phyloP scores from a whole-genome alignment of 805 yeast genomes.

The Debaryomyces tyrocola region DNA sequence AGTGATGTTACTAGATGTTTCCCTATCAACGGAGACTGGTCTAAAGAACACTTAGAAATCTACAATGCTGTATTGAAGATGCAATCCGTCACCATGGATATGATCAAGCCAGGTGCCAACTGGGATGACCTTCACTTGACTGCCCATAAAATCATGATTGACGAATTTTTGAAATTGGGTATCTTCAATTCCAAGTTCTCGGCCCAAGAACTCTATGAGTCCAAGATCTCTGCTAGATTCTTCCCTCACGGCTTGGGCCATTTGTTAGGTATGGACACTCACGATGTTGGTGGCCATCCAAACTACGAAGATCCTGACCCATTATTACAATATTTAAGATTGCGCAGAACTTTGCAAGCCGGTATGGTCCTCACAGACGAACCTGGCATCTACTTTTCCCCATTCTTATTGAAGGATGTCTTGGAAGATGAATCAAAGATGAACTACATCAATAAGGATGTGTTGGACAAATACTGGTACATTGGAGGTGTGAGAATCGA shows the following conservation, averaged over 20 bases:
- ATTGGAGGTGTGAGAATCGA: conserved; percentile 98
- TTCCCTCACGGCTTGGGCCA: conserved; percentile 98
- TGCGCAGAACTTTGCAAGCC: conserved; percentile 67
- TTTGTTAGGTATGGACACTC: conserved; percentile 90
- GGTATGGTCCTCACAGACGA: conserved; percentile 93
- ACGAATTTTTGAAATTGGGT: conserved; percentile 70
- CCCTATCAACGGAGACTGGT: conserved; percentile 90
- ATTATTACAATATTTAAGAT: conserved; percentile 71
- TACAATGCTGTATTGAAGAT: conserved; percentile 78
- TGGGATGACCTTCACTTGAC: conserved; percentile 86
- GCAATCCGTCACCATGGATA: conserved; percentile 72
- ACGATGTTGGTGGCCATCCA: conserved; percentile 90
- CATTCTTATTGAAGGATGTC: conserved; percentile 69
- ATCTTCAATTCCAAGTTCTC: conserved; percentile 59
- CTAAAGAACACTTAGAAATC: conserved; percentile 79
- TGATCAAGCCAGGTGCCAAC: conserved; percentile 73
- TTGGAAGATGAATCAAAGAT: conserved; percentile 47
- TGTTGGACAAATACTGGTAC: conserved; percentile 75
- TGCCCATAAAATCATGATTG: conserved; percentile 77
- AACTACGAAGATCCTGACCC: conserved; percentile 84
- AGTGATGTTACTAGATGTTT: conserved; percentile 94
- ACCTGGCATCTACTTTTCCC: conserved; percentile 92
- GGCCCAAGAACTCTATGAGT: conserved; percentile 64
- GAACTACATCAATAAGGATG: conserved; percentile 61
- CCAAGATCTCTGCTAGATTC: conserved; percentile 74